A percentile compares a stretch with the other conserved stretches of the same genome.
These are phyloP conservation scores for Boletus bicolor DNA, from an alignment of 768 basidiomycete species.

Conservation along the genomic window DNA sequence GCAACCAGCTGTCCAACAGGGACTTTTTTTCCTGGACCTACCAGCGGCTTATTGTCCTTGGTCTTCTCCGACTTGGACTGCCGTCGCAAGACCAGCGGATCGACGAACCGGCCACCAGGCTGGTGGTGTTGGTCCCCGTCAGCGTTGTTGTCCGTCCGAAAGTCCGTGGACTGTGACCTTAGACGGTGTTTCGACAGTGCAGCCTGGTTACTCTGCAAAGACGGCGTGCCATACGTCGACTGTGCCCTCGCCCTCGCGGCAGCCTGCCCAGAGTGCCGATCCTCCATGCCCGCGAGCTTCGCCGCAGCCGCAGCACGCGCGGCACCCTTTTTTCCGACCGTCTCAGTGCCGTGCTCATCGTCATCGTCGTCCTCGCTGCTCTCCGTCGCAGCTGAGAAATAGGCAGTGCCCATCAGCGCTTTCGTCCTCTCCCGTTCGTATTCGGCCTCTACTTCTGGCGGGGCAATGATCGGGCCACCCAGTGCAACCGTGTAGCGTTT, in stretches of 20 bases:
- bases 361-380: slow-evolving; percentile 37
- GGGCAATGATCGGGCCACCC: slow-evolving; percentile 62
- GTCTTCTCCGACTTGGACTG: slow-evolving; percentile 48
- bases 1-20: slow-evolving; percentile 77
- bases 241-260: slow-evolving; percentile 47
- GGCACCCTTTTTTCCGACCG: slow-evolving; percentile 53
- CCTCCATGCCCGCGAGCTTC: slow-evolving; percentile 32
- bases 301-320: slow-evolving; percentile 32
- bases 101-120: slow-evolving; percentile 55
- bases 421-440: slow-evolving; percentile 27
- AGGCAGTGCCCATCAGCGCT: slow-evolving; percentile 38
- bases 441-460: slow-evolving; percentile 27
- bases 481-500: slow-evolving; percentile 87
- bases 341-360: slow-evolving; percentile 37
- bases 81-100: slow-evolving; percentile 68
- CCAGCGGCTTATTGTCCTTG: slow-evolving; percentile 40
- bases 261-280: slow-evolving; percentile 9
- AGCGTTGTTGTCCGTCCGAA: slow-evolving; percentile 21
- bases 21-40: slow-evolving; percentile 52
- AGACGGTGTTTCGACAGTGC: slow-evolving; percentile 27
- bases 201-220: slow-evolving; percentile 31
- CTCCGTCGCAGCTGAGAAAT: slow-evolving; percentile 41
- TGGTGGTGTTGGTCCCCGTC: slow-evolving; percentile 10
- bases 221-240: slow-evolving; percentile 48
- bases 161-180: slow-evolving; percentile 40